Base-by-base conservation (phyloP, 148 eudicot species). In the Rhododendron kiyosumense region DNA sequence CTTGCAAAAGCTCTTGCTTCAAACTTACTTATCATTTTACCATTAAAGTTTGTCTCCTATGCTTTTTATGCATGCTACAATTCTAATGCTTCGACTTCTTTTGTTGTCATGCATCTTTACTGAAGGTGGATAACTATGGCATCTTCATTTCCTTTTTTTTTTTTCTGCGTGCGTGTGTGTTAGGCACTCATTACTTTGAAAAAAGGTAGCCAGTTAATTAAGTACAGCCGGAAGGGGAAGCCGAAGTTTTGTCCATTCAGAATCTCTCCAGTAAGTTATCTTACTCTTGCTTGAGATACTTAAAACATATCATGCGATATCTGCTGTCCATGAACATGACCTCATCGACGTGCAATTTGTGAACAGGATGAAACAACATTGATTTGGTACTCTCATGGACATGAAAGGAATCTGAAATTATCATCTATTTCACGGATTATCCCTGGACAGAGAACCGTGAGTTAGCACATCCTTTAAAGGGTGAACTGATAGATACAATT, bases 391-490 rank as follows among this genome's bases (percentile, higher is more conserved):
- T 97, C 99, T 22, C 94, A 87, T 86, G 94, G 94, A 85, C 91
- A 89, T 85, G 98, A 97, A 92, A 95, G 96, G 86, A 90, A 81
- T 88, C 85, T 97, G 85, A 95, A 87, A 88, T 84, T 97, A 88
- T 90, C 98, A 84, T 41, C 90, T 30, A 98, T 95, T 87, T 54
- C 91, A 84, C 86, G 90, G 89, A 93, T 97, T 89, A 84, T 94
- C 52, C 95, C 92, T 63, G 99, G 98, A 84, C 99, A 97, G 87
- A 93, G 98, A 97, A 97, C 99, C 54, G 98, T 97, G 88, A 96
- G 99, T 91, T 92, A 86, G 85, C 84, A 63, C 54, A 81, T 87
- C 48, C 87, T 18, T 88, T 69, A 24, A 30, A 84, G 85, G 45
- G 46, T 63, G 46, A 52, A 52, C 26, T 43, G 74, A 82, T 81